A percentile compares a stretch with the other conserved stretches of the same genome.
These are phyloP conservation scores for Isatis tinctoria DNA, from an alignment of 345 rosid species.

Conservation along the genomic window DNA sequence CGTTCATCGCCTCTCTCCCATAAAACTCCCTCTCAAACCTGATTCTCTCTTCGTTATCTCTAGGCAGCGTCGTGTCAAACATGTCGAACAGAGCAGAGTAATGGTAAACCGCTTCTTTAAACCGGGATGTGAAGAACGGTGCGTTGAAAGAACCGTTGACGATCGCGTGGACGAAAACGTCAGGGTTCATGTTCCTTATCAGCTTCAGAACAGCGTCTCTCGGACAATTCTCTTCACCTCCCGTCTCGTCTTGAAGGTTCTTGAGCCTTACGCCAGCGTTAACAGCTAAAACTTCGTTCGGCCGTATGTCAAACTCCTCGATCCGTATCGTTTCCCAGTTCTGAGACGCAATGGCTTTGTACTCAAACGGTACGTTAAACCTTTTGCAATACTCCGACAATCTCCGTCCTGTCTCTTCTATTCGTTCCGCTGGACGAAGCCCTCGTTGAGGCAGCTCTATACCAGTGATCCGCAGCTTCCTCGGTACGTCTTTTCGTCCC, in stretches of 20 bases:
- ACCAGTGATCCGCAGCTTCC: conserved; percentile 72
- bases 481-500: conserved; percentile 40
- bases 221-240: conserved; percentile 44
- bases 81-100: conserved; percentile 62
- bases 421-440: conserved; percentile 55
- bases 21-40: conserved; percentile 58
- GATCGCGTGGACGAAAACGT: conserved; percentile 44
- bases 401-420: conserved; percentile 69
- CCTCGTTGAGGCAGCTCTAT: conserved; percentile 80
- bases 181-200: conserved; percentile 49
- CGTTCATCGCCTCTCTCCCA: conserved; percentile 59
- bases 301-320: conserved; percentile 51
- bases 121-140: conserved; percentile 69
- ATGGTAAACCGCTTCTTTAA: conserved; percentile 72
- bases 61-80: conserved; percentile 47
- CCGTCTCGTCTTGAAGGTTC: conserved; percentile 60
- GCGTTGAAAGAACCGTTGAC: conserved; percentile 62
- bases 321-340: conserved; percentile 64
- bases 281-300: conserved; percentile 56
- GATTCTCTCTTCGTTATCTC: conserved; percentile 46
- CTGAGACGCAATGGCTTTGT: conserved; percentile 48
- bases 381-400: conserved; percentile 63
- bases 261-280: conserved; percentile 45
- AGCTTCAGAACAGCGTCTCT: conserved; percentile 53
- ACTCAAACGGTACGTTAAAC: conserved; percentile 74